phyloP scores from a whole-genome alignment of 306 rosid species.

The Bauhinia variegata region DNA sequence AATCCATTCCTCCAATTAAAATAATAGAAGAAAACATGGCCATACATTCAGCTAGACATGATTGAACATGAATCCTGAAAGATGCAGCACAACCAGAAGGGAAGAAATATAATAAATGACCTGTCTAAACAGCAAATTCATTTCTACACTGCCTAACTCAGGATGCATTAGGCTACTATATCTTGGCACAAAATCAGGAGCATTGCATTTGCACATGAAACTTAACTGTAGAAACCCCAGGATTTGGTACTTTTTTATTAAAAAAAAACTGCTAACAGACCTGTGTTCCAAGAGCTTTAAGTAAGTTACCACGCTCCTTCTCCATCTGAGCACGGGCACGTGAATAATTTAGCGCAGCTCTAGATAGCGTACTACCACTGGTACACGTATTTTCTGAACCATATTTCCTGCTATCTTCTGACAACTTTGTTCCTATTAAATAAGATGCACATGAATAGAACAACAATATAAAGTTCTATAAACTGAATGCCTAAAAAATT shows the following conservation, averaged over 20 bases:
- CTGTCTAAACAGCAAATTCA: conserved; percentile 27
- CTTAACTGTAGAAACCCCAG: background rate
- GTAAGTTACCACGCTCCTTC: conserved; percentile 83
- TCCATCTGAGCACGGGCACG: conserved; percentile 96
- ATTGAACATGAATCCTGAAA: background rate
- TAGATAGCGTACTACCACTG: conserved; percentile 78
- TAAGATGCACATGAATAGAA: conserved; percentile 37
- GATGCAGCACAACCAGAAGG: conserved; percentile 15
- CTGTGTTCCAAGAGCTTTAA: conserved; percentile 97
- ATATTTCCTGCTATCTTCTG: conserved; percentile 96
- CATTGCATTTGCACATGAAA: background rate
- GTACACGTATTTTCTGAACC: conserved; percentile 94
- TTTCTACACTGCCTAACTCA: conserved; percentile 6
- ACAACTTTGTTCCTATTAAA: conserved; percentile 85
- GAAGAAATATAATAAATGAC: conserved; percentile 9
- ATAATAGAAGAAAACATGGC: conserved; percentile 26
- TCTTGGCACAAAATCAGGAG: conserved; percentile 14
- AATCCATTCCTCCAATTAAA: background rate
- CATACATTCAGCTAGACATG: background rate
- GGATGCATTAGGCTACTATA: background rate
- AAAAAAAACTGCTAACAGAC: conserved; percentile 38
- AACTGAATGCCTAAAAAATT: conserved; percentile 27
- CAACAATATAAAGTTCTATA: conserved; percentile 9
- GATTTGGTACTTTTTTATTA: background rate
- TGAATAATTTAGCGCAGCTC: conserved; percentile 78